These are phyloP conservation scores for Thyridium curvatum DNA, from an alignment of 2,329 filamentous ascomycete genomes.

Conservation along the genomic window DNA sequence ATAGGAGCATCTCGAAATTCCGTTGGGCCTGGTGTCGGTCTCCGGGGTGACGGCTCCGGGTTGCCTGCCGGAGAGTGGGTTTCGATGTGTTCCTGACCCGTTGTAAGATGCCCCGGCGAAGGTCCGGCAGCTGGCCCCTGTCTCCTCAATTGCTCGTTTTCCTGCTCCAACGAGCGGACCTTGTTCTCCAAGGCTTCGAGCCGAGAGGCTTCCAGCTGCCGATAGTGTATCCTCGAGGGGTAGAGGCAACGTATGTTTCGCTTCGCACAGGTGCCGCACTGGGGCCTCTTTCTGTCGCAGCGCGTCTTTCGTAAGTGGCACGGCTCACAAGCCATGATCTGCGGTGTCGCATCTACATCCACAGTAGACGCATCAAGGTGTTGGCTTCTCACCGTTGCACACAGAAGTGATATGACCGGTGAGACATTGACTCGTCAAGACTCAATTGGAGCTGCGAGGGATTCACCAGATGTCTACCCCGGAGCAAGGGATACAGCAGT, in stretches of 20 bases:
- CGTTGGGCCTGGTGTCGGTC: slow-evolving; percentile 1
- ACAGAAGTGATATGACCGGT: too few relatives aligned
- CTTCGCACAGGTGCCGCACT: slow-evolving; percentile 9
- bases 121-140: background rate
- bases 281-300: slow-evolving; percentile 9
- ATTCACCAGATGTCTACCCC: too few relatives aligned
- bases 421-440: too few relatives aligned
- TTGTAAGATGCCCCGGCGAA: background rate
- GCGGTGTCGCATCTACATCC: slow-evolving; percentile 2
- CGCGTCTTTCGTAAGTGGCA: slow-evolving; percentile 10
- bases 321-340: slow-evolving; percentile 7
- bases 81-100: background rate
- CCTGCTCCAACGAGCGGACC: slow-evolving; percentile 5
- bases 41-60: slow-evolving; percentile 1
- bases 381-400: too few relatives aligned
- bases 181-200: slow-evolving; percentile 4
- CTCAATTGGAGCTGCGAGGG: too few relatives aligned
- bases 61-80: background rate
- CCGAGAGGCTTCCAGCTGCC: background rate
- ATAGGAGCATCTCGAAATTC: too few relatives aligned
- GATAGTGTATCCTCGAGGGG: slow-evolving; percentile 8
- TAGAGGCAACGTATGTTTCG: slow-evolving; percentile 5
- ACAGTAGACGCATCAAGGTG: background rate
- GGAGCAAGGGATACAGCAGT: too few relatives aligned
- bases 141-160: slow-evolving; percentile 5